Base-by-base conservation (phyloP, 1,284 basidiomycete genomes). In the Baeospora myosura region DNA sequence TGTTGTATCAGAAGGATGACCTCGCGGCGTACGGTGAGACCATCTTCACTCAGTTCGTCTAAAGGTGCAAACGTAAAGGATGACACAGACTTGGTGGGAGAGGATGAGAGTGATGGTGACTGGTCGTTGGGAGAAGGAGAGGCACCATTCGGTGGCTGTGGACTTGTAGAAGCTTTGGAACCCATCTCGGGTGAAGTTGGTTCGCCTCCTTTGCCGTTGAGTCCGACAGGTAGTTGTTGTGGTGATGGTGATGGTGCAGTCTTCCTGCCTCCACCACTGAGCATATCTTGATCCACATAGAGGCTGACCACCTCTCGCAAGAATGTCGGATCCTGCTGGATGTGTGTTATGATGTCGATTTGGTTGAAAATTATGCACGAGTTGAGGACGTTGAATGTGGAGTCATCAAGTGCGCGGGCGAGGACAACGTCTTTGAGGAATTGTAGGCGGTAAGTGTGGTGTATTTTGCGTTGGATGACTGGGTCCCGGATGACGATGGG, bases 361-460 rank as follows among this genome's bases (percentile, higher is more conserved):
- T 99, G 95, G 65, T 98, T 96, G 75, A 95, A 98, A 60, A 98
- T 95, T 60, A 98, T 91, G 64, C 91, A 90, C 12, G 91, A 92
- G 64, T 93, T 97, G 55, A 98, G 78, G 53, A 97, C 91, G 54
- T 93, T 93, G 70, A 97, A 96, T 0, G 93, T 97, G 1, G 91
- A 88, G 60, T 99, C 95, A 57, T 99, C 95, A 34, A 98, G 76
- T 2, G 88, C 81, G 5, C 95, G 81, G 0, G 93, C 92, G 24
- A 99, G 84, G 26, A 98, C 91, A 45, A 99, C 95, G 58, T 98
- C 95, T 62, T 97, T 98, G 50, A 99, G 83, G 63, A 95, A 98
- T 55, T 92, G 88, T 3, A 99, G 74, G 10, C 95, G 88, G 58
- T 97, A 98, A 1, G 93, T 97, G 57, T 96, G 90, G 60, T 97